These are phyloP conservation scores for Lycium barbarum DNA, from an alignment of 257 asterid species.

Conservation along the genomic window DNA sequence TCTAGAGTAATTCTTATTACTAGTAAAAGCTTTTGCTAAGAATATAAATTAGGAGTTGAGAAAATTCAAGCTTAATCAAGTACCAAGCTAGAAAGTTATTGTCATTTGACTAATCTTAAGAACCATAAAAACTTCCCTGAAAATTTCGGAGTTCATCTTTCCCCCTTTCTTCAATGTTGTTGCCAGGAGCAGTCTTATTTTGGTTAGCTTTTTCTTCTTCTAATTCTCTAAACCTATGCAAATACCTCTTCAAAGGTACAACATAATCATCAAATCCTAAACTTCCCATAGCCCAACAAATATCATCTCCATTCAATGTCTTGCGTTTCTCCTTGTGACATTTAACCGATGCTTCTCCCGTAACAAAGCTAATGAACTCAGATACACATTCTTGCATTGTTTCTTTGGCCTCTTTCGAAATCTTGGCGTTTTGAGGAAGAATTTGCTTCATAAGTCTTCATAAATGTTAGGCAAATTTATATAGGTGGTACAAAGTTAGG, in stretches of 20 bases:
- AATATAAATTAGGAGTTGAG: neutral
- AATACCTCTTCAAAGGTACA: conserved; percentile 59
- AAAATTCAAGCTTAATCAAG: neutral
- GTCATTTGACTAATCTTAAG: too few relatives aligned
- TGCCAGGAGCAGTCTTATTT: conserved; percentile 25
- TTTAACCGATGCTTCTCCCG: conserved; percentile 72
- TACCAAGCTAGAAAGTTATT: neutral
- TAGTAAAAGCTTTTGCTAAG: neutral
- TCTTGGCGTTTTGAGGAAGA: conserved; percentile 66
- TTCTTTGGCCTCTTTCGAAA: conserved; percentile 78
- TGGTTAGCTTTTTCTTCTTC: conserved; percentile 55
- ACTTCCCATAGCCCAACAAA: conserved; percentile 62
- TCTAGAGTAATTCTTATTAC: too few relatives aligned
- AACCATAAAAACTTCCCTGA: neutral
- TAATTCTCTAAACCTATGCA: conserved; percentile 63
- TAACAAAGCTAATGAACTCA: conserved; percentile 75
- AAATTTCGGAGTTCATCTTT: neutral
- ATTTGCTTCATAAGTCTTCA: conserved; percentile 71
- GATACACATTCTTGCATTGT: conserved; percentile 82
- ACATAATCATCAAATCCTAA: conserved; percentile 72
- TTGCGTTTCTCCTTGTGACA: conserved; percentile 68
- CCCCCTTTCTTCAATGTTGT: conserved; percentile 37
- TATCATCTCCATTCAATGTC: conserved; percentile 72
- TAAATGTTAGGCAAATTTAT: neutral
- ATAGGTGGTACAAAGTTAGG: neutral